These are phyloP conservation scores for Phytophthora lateralis DNA, from an alignment of 352 stramenopile species.

Conservation along the genomic window DNA sequence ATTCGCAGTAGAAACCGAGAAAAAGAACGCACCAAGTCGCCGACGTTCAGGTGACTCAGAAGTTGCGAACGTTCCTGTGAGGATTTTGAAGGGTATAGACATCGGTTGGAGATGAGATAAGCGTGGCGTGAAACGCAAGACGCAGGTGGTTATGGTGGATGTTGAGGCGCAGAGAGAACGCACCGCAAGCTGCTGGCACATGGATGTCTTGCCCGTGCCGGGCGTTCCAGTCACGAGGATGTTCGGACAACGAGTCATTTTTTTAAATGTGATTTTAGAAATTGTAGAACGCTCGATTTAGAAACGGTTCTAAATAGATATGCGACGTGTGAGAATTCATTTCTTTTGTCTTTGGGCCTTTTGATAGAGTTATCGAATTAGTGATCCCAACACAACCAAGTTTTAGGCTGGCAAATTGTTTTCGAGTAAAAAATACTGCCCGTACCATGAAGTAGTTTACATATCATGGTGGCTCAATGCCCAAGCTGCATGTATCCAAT, in stretches of 20 bases:
- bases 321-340: conserved; percentile 11
- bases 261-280: conserved; percentile 16
- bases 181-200: conserved; percentile 91
- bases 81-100: conserved; percentile 12
- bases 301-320: conserved; percentile 4
- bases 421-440: too few species aligned
- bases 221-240: conserved; percentile 98
- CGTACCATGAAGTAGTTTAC: too few species aligned
- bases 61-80: conserved; percentile 70
- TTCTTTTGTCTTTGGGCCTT: too few species aligned
- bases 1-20: conserved; percentile 11
- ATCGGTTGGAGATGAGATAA: conserved; percentile 11
- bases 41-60: conserved; percentile 95
- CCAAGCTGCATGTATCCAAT: too few species aligned
- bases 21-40: conserved; percentile 79
- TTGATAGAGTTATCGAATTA: too few species aligned
- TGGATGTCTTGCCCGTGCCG: conserved; percentile 95
- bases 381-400: too few species aligned
- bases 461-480: too few species aligned
- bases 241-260: conserved; percentile 87
- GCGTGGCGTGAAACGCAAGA: conserved; percentile 14
- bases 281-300: neutral
- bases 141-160: neutral
- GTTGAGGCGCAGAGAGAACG: conserved; percentile 9
- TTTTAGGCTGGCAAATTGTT: too few species aligned